Percentiles rank a stretch among this genome's conserved stretches.
phyloP scores from a whole-genome alignment of 345 rosid genomes.

The Streptanthus diversifolius region DNA sequence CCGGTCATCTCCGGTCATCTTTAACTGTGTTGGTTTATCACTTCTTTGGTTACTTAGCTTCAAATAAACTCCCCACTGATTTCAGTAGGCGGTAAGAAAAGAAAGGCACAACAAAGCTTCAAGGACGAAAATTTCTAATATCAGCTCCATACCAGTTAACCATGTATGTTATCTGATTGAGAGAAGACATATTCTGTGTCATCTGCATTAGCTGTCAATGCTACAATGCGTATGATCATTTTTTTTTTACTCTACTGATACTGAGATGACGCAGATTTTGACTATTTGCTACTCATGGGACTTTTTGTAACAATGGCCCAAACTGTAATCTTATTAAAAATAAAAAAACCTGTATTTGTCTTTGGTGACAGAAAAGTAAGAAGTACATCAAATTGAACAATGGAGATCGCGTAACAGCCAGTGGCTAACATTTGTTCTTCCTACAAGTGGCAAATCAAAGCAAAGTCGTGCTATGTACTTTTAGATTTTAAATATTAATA shows the following conservation, averaged over 20 bases:
- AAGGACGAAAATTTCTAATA: conserved; percentile 80
- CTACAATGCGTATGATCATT: neutral
- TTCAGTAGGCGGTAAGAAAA: conserved; percentile 53
- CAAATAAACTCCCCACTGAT: conserved; percentile 19
- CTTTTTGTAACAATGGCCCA: neutral
- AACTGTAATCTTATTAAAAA: neutral
- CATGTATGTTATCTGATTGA: conserved; percentile 44
- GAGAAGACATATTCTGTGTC: neutral
- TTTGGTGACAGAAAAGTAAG: conserved; percentile 76
- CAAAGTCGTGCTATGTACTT: neutral
- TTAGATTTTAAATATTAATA: neutral
- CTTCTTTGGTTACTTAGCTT: conserved; percentile 14
- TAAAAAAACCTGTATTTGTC: neutral
- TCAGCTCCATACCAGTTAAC: conserved; percentile 81
- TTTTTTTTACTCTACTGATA: neutral
- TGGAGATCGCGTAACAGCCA: conserved; percentile 94
- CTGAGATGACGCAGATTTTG: conserved; percentile 19
- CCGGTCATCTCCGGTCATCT: too few relatives aligned
- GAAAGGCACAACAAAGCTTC: conserved; percentile 66
- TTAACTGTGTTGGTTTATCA: neutral
- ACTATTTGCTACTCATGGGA: conserved; percentile 12
- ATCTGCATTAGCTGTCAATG: neutral
- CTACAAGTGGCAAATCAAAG: neutral
- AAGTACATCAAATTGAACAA: conserved; percentile 90
- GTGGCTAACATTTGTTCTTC: conserved; percentile 49